phyloP scores from a whole-genome alignment of 2,329 filamentous ascomycete genomes.

The Colletotrichum zoysiae region DNA sequence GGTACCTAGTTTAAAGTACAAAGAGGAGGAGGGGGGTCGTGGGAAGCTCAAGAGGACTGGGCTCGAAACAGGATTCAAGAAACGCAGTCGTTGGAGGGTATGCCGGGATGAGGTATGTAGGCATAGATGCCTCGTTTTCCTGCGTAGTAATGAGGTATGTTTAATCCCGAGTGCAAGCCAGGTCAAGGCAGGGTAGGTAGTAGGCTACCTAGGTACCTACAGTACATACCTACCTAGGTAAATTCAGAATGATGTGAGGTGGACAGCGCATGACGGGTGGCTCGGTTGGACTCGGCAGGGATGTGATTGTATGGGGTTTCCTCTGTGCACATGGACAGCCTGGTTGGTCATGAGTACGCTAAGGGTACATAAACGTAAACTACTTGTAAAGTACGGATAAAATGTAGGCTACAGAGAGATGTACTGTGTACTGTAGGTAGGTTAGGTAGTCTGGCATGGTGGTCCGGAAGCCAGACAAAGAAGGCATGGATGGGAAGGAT shows the following conservation, averaged over 20 bases:
- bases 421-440: too few relatives aligned
- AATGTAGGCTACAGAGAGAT: not conserved
- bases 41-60: constrained; percentile 9
- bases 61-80: constrained; percentile 29
- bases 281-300: constrained; percentile 4
- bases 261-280: constrained; percentile 23
- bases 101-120: constrained; percentile 14
- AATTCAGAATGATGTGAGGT: constrained; percentile 21
- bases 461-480: constrained; percentile 1
- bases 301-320: constrained; percentile 4
- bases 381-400: not conserved
- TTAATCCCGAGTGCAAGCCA: not conserved
- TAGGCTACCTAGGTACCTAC: too few relatives aligned
- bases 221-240: not conserved
- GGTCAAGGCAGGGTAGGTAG: not conserved
- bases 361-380: not conserved
- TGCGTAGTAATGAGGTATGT: not conserved
- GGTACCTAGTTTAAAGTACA: not conserved
- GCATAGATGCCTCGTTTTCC: constrained; percentile 2
- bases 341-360: not conserved
- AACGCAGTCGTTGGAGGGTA: constrained; percentile 5
- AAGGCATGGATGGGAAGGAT: constrained; percentile 15
- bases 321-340: not conserved
- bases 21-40: constrained; percentile 13
- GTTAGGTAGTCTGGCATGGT: not conserved